Conservation (phyloP, 2,329 filamentous ascomycete species). For the Podosphaera aphanis region DNA sequence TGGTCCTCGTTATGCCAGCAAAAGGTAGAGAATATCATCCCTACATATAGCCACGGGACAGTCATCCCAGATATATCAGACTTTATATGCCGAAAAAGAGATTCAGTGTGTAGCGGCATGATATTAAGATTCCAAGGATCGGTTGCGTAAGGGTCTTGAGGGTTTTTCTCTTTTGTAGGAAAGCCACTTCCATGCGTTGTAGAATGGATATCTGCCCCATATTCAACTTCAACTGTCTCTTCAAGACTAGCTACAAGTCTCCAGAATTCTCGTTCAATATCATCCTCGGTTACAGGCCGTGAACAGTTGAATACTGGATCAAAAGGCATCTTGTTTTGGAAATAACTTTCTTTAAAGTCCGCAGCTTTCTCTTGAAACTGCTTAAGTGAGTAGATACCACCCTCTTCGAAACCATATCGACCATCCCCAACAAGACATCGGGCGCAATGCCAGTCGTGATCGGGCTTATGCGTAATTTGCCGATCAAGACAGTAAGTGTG, state of each 20-base stretch:
- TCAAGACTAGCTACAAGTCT: slow-evolving; percentile 78
- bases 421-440: slow-evolving; percentile 87
- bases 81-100: slow-evolving; percentile 90
- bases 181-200: slow-evolving; percentile 96
- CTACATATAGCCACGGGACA: slow-evolving; percentile 95
- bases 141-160: slow-evolving; percentile 62
- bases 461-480: slow-evolving; percentile 50
- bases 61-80: slow-evolving; percentile 98
- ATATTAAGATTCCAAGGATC: slow-evolving; percentile 95
- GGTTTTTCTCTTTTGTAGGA: slow-evolving; percentile 78
- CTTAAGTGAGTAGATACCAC: slow-evolving; percentile 78
- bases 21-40: slow-evolving; percentile 98
- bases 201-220: slow-evolving; percentile 92
- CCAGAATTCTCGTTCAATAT: slow-evolving; percentile 95
- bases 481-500: slow-evolving; percentile 80
- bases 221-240: slow-evolving; percentile 92
- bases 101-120: slow-evolving; percentile 72
- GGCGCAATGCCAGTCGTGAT: slow-evolving; percentile 87
- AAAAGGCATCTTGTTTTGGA: slow-evolving; percentile 70
- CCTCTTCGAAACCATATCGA: slow-evolving; percentile 93
- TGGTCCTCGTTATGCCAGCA: slow-evolving; percentile 99
- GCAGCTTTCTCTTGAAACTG: slow-evolving; percentile 93
- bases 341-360: slow-evolving; percentile 86
- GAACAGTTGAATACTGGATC: slow-evolving; percentile 65
- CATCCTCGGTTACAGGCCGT: slow-evolving; percentile 70